Conservation (phyloP, 1,284 basidiomycete species). For the Ustilago xerochloae region DNA sequence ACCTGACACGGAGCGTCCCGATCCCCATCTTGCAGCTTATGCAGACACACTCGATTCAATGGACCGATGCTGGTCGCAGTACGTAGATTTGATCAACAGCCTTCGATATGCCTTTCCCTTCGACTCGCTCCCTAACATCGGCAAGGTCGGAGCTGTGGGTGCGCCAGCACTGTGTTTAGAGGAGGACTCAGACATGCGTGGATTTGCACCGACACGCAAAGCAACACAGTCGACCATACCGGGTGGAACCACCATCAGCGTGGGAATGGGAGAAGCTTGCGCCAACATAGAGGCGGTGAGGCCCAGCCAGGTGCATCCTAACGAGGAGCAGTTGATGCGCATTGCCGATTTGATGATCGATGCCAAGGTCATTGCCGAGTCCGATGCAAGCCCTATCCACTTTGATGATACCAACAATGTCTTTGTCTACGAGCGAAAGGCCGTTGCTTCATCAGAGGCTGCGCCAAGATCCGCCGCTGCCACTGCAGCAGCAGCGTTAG, state of each 20-base stretch:
- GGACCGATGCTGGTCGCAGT: conserved; percentile 77
- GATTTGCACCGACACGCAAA: conserved; percentile 83
- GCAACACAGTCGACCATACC: conserved; percentile 64
- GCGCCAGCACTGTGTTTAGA: conserved; percentile 75
- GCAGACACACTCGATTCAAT: conserved; percentile 59
- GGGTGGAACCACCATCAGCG: conserved; percentile 33
- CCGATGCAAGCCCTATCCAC: conserved; percentile 69
- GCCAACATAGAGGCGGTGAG: conserved; percentile 33
- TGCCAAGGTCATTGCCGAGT: conserved; percentile 75
- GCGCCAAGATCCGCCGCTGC: not conserved
- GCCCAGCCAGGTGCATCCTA: conserved; percentile 79
- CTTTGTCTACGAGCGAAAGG: conserved; percentile 38
- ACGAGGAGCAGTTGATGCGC: conserved; percentile 93
- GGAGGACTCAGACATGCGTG: conserved; percentile 89
- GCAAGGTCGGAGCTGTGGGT: conserved; percentile 66
- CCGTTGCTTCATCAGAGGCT: not conserved
- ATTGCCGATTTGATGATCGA: conserved; percentile 86
- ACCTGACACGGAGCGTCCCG: conserved; percentile 24
- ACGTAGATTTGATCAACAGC: conserved; percentile 77
- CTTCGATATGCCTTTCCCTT: conserved; percentile 79
- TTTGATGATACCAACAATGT: conserved; percentile 56
- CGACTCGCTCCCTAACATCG: conserved; percentile 73
- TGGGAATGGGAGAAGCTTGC: conserved; percentile 51
- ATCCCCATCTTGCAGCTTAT: conserved; percentile 58
- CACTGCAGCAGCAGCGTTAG: not conserved